phyloP scores from a whole-genome alignment of 257 asterid species.

The Solanum bukasovii region DNA sequence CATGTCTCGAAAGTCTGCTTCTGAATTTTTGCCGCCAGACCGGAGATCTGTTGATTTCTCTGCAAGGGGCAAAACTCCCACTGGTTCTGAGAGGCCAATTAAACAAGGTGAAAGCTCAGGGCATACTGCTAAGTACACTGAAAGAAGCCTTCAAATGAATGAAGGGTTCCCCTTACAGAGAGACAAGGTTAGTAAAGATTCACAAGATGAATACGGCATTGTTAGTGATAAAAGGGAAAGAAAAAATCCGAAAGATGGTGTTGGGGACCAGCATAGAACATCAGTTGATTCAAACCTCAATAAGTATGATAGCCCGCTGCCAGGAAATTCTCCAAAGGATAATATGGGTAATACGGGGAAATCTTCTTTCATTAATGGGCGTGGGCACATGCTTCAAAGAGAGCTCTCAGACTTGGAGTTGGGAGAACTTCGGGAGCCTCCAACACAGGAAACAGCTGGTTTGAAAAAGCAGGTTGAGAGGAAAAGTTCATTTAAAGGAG shows the following conservation, averaged over 20 bases:
- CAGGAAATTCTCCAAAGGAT: constrained; percentile 39
- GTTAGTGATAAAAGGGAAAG: constrained; percentile 26
- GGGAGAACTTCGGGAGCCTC: constrained; percentile 87
- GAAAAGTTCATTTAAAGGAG: constrained; percentile 48
- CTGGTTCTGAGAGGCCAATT: constrained; percentile 40
- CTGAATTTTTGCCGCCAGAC: constrained; percentile 44
- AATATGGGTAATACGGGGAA: constrained; percentile 19
- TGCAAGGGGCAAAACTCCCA: constrained; percentile 26
- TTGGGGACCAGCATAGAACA: constrained; percentile 31
- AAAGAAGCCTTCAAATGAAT: constrained; percentile 30
- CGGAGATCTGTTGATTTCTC: constrained; percentile 34
- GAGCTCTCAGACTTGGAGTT: constrained; percentile 80
- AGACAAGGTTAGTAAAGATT: constrained; percentile 24
- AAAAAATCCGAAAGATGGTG: constrained; percentile 28
- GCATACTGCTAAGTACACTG: constrained; percentile 37
- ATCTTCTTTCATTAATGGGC: constrained; percentile 49
- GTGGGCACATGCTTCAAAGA: constrained; percentile 45
- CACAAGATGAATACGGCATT: constrained; percentile 26
- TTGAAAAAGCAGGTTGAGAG: constrained; percentile 43
- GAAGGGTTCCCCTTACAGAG: constrained; percentile 35
- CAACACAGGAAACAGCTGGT: constrained; percentile 41
- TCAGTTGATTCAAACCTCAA: constrained; percentile 22
- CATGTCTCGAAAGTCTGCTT: constrained; percentile 23
- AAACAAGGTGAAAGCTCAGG: constrained; percentile 38
- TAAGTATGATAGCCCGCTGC: constrained; percentile 34